phyloP scores from a whole-genome alignment of 2,329 filamentous ascomycete species.

The Sclerotinia subarctica region DNA sequence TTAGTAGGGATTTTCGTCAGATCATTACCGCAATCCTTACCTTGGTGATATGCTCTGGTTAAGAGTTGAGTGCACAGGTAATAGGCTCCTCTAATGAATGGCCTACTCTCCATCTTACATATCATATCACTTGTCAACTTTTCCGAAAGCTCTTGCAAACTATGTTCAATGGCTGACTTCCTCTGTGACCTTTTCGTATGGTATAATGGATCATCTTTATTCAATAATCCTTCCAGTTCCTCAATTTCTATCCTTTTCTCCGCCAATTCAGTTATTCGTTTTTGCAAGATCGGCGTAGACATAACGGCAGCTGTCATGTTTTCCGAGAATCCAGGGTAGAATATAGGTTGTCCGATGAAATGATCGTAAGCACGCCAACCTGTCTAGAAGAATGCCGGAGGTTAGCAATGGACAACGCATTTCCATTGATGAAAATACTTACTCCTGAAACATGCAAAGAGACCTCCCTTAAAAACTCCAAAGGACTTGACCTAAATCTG shows the following conservation, averaged over 20 bases:
- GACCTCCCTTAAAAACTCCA: conserved; percentile 86
- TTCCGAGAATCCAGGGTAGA: conserved; percentile 88
- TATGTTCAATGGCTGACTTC: conserved; percentile 64
- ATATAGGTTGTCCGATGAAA: conserved; percentile 86
- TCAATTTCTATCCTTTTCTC: conserved; percentile 72
- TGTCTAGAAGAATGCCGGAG: conserved; percentile 42
- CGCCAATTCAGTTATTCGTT: conserved; percentile 73
- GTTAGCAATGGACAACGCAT: not conserved
- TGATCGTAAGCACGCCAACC: conserved; percentile 95
- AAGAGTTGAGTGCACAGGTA: conserved; percentile 85
- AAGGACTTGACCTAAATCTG: conserved; percentile 71
- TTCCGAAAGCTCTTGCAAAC: conserved; percentile 76
- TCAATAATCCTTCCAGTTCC: conserved; percentile 67
- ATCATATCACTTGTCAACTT: conserved; percentile 94
- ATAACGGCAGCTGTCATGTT: conserved; percentile 80
- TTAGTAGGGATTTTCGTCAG: not conserved
- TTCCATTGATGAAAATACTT: not conserved
- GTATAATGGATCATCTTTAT: conserved; percentile 54
- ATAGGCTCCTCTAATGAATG: conserved; percentile 88
- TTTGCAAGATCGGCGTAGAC: conserved; percentile 69
- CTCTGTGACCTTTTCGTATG: conserved; percentile 51
- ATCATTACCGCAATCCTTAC: conserved; percentile 40
- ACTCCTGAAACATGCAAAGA: conserved; percentile 83
- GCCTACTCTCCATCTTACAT: conserved; percentile 95
- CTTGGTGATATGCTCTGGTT: conserved; percentile 92